Evolutionary conservation across 129 eudicot genomes (phyloP).

Genomic region (Escallonia rubra): DNA sequence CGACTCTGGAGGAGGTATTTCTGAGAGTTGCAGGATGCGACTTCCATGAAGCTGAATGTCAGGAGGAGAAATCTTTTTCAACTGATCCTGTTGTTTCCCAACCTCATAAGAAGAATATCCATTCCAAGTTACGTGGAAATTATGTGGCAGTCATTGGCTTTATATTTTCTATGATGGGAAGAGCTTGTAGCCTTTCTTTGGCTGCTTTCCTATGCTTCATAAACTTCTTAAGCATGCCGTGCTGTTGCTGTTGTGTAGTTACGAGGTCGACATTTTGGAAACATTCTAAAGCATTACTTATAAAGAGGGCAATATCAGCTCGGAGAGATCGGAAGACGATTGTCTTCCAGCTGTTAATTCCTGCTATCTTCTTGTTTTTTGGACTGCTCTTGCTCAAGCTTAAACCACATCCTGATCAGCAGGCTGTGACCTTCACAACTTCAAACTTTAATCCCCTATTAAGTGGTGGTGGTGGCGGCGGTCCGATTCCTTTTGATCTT

Average conservation of each 20-base stretch:
- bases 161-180: constrained; percentile 41
- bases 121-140: constrained; percentile 49
- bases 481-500: constrained; percentile 90
- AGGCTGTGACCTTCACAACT: constrained; percentile 80
- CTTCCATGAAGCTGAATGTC: constrained; percentile 49
- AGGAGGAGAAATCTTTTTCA: constrained; percentile 23
- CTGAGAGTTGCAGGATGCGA: constrained; percentile 91
- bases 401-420: constrained; percentile 93
- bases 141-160: constrained; percentile 41
- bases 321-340: constrained; percentile 77
- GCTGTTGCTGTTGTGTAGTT: constrained; percentile 67
- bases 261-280: constrained; percentile 86
- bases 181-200: constrained; percentile 36
- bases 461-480: constrained; percentile 95
- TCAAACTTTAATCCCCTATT: constrained; percentile 83
- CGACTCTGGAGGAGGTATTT: constrained; percentile 97
- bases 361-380: constrained; percentile 76
- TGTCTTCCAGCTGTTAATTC: constrained; percentile 84
- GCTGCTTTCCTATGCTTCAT: constrained; percentile 47
- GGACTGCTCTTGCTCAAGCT: constrained; percentile 80
- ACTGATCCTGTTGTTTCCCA: constrained; percentile 34
- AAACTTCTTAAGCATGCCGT: constrained; percentile 55
- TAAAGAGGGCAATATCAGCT: constrained; percentile 84
- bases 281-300: constrained; percentile 83
- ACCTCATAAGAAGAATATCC: constrained; percentile 27